phyloP scores from a whole-genome alignment of 306 rosid genomes.

The Gynostemma pentaphyllum region DNA sequence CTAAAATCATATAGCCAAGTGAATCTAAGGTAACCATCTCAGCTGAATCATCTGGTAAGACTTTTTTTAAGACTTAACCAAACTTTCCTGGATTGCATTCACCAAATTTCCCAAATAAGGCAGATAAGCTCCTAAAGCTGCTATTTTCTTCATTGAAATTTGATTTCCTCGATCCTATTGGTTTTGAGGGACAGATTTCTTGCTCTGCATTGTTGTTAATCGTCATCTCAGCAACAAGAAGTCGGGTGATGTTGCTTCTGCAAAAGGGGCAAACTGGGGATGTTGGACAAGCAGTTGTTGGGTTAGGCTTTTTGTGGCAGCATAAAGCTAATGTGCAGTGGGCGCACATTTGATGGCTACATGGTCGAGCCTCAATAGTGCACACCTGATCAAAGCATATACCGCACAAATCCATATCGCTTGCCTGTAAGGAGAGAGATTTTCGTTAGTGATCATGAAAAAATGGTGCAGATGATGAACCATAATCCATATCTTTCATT shows the following conservation, averaged over 20 bases:
- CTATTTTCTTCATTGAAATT: constrained; percentile 76
- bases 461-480: background rate
- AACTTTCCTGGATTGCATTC: background rate
- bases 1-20: background rate
- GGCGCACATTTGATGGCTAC: constrained; percentile 90
- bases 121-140: constrained; percentile 71
- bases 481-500: background rate
- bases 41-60: background rate
- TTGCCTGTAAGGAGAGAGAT: constrained; percentile 27
- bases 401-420: constrained; percentile 55
- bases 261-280: constrained; percentile 82
- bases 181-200: constrained; percentile 51
- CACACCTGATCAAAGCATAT: constrained; percentile 87
- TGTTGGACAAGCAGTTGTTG: constrained; percentile 28
- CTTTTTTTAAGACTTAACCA: background rate
- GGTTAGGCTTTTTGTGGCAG: constrained; percentile 85
- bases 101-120: constrained; percentile 48
- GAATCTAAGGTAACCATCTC: background rate
- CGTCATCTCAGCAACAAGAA: constrained; percentile 46
- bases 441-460: background rate
- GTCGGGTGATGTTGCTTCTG: constrained; percentile 49
- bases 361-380: constrained; percentile 74
- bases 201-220: constrained; percentile 27
- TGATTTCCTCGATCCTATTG: constrained; percentile 55
- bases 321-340: constrained; percentile 73